Conservation (phyloP, 495 filamentous ascomycete genomes). For the Podospora bellae-mahoneyi region DNA sequence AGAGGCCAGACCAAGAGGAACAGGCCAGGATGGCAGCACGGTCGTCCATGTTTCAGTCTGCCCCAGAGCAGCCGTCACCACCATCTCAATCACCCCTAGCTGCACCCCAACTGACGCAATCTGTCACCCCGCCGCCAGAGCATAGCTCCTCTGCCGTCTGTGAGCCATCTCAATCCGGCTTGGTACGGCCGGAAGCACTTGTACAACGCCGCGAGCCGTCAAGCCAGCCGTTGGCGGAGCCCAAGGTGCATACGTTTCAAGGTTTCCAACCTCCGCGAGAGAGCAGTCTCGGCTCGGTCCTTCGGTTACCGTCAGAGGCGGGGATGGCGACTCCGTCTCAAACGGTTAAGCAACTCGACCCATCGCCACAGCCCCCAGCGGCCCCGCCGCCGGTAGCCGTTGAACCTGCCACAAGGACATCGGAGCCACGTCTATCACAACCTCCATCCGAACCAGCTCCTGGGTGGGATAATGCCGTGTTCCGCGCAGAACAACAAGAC, state of each 20-base stretch:
- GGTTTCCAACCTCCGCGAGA: background rate
- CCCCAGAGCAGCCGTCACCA: background rate
- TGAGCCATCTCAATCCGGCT: background rate
- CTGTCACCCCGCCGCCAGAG: slow-evolving; percentile 20
- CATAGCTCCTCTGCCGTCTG: background rate
- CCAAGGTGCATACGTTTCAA: background rate
- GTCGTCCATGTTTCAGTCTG: background rate
- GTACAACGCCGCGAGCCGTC: background rate
- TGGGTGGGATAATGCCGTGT: background rate
- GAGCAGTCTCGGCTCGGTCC: background rate
- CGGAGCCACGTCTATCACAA: background rate
- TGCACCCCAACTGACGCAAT: slow-evolving; percentile 11
- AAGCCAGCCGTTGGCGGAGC: background rate
- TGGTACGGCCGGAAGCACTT: background rate
- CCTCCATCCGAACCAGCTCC: background rate
- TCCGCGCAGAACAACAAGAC: background rate
- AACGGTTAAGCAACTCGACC: background rate
- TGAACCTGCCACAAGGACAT: background rate
- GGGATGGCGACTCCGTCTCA: background rate
- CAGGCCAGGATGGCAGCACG: background rate
- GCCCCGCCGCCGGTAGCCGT: background rate
- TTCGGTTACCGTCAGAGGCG: background rate
- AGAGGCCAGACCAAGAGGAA: background rate
- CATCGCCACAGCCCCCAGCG: background rate
- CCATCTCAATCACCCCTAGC: background rate